Base-by-base conservation (phyloP, 805 yeast genomes). In the Komagataella kurtzmanii region DNA sequence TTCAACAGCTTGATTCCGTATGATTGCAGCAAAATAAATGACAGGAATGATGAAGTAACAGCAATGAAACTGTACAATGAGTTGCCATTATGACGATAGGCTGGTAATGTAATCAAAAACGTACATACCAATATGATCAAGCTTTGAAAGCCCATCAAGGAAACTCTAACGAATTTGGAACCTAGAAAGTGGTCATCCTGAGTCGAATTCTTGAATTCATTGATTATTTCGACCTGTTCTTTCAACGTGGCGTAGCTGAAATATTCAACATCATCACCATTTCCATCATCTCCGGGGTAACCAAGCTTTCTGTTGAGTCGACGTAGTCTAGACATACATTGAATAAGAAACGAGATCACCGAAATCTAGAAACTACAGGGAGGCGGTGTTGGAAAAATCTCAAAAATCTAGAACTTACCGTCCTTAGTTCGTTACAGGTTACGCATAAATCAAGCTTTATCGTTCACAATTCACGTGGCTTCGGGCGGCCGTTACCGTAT, bases 101-200 rank as follows among this genome's bases (percentile, higher is more conserved):
- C 53, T 6, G 68, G 66, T 2, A 56, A 17, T 0, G 61, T 60
- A 6, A 66, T 55, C 6, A 65, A 53, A 8, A 62, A 8, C 6
- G 61, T 51, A 44, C 40, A 30, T 14, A 30, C n/a, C 40, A 30
- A 10, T 7, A 30, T 30, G 40, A 14, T 30, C 40, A 30, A 30
- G 40, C 14, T 30, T 14, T 30, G 40, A 30, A 30, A 30, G 12
- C 40, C 40, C 12, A 5, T 14, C 40, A 61, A 51, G 3, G 51
- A 4, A 2, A 52, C 18, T 36, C 62, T 62, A 24, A 56, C 48
- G 1, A 52, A 18, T 43, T 56, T 55, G 18, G 62, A 51, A 30
- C 40, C 3, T 4, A 30, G 40, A 30, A 30, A 30, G 14, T 30
- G 8, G 40, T 30, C n/a, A 30, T 30, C 40, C 40, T 30, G n/a